phyloP scores from a whole-genome alignment of 1,284 basidiomycete genomes.

The Lentinula novae-zelandiae region DNA sequence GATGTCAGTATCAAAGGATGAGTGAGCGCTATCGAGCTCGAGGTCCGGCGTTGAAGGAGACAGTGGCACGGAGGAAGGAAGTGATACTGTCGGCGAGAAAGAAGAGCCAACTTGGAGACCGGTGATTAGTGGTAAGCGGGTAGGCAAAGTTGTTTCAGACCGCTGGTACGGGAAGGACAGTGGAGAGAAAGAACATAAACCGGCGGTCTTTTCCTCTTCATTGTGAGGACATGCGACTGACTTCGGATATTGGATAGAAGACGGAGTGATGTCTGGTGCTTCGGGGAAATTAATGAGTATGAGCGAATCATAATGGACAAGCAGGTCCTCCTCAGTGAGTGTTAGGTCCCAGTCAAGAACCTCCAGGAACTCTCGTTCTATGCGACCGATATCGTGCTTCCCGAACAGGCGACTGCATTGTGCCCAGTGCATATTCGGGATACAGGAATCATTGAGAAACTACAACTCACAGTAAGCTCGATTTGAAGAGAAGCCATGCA shows the following conservation, averaged over 20 bases:
- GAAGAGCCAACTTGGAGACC: no score
- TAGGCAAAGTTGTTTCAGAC: background rate
- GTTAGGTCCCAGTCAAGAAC: constrained; percentile 69
- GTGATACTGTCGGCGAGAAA: no score
- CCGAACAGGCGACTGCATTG: constrained; percentile 67
- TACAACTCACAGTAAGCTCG: constrained; percentile 22
- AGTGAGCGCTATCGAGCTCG: background rate
- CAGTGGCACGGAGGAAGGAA: background rate
- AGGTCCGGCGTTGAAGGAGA: background rate
- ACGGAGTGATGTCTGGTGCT: background rate
- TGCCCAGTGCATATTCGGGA: constrained; percentile 77
- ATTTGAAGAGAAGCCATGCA: background rate
- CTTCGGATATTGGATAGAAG: background rate
- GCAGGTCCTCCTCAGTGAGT: constrained; percentile 58
- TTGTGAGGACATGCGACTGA: background rate
- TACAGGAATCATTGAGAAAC: constrained; percentile 71
- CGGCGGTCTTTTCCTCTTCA: background rate
- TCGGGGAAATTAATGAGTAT: background rate
- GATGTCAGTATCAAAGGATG: background rate
- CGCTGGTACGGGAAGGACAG: background rate
- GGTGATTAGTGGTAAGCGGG: background rate
- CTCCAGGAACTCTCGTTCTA: constrained; percentile 74
- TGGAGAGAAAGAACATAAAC: background rate
- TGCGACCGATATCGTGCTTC: constrained; percentile 73
- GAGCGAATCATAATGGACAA: constrained; percentile 45